Evolutionary conservation across 192 early-diverging fungal genomes (phyloP).

Genomic region (Coemansia sp.): DNA sequence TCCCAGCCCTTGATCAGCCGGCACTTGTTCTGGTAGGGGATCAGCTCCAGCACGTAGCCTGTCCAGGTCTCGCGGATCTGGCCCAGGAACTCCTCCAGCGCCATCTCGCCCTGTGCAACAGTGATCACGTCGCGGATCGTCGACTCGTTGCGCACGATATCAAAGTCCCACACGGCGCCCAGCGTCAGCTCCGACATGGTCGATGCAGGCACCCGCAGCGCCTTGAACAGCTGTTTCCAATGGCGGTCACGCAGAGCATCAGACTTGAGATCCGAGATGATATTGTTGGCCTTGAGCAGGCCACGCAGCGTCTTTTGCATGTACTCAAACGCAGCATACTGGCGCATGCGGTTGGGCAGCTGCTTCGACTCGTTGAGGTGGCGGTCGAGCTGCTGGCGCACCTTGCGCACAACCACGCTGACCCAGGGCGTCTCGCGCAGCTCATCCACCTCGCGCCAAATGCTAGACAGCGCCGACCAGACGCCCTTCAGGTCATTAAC

Average conservation of each 20-base stretch:
- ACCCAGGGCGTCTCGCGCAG: constrained; percentile 87
- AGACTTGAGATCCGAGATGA: constrained; percentile 88
- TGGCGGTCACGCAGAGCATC: constrained; percentile 96
- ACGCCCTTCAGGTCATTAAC: constrained; percentile 87
- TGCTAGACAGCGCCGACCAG: constrained; percentile 75
- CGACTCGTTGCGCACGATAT: constrained; percentile 82
- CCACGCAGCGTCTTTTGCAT: constrained; percentile 80
- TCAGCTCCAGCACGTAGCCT: constrained; percentile 87
- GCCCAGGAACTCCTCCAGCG: constrained; percentile 95
- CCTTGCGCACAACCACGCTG: constrained; percentile 82
- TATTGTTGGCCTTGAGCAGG: constrained; percentile 75
- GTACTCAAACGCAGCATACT: constrained; percentile 96
- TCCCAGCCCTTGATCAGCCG: constrained; percentile 98
- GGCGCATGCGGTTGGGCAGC: constrained; percentile 94
- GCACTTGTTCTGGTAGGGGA: constrained; percentile 97
- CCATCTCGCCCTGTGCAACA: constrained; percentile 99
- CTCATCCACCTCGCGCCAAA: constrained; percentile 83
- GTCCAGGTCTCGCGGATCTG: constrained; percentile 91
- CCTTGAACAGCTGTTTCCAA: constrained; percentile 92
- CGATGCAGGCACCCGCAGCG: constrained; percentile 68
- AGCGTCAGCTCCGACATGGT: constrained; percentile 83
- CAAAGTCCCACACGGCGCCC: constrained; percentile 93
- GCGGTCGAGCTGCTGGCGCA: constrained; percentile 80
- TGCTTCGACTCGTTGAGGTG: constrained; percentile 81
- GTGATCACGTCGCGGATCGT: constrained; percentile 84